A percentile compares a stretch with the other conserved stretches of the same genome.
phyloP scores from a whole-genome alignment of 2,329 filamentous ascomycete species.

The Thermothelomyces thermophilus region DNA sequence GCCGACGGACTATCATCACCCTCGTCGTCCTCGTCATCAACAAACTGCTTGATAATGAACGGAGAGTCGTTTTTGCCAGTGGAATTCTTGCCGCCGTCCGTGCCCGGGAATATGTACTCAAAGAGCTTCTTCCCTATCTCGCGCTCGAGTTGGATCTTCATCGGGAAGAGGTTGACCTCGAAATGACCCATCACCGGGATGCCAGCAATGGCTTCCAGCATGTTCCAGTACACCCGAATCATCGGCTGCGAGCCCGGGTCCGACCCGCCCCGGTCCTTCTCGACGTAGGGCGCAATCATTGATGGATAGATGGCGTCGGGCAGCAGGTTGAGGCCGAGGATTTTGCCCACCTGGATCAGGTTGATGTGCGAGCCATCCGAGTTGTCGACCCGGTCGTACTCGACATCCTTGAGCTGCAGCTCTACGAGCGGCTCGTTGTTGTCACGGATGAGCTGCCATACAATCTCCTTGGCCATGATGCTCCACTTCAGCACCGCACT shows the following conservation, averaged over 20 bases:
- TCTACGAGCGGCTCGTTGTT: conserved; percentile 84
- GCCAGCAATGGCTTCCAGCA: conserved; percentile 95
- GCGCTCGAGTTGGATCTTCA: conserved; percentile 88
- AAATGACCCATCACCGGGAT: conserved; percentile 97
- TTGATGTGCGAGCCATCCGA: conserved; percentile 96
- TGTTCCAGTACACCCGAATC: conserved; percentile 93
- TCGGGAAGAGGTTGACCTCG: conserved; percentile 84
- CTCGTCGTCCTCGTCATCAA: conserved; percentile 44
- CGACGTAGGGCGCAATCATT: conserved; percentile 86
- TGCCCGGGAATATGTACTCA: conserved; percentile 93
- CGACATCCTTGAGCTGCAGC: conserved; percentile 82
- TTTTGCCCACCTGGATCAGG: conserved; percentile 76
- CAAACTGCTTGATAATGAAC: conserved; percentile 44
- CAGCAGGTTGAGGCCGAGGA: conserved; percentile 84
- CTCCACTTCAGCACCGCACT: conserved; percentile 84
- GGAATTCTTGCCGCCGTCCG: conserved; percentile 47
- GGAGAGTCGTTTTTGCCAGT: conserved; percentile 52
- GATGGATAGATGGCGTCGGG: conserved; percentile 89
- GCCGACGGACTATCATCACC: conserved; percentile 37
- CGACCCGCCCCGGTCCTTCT: conserved; percentile 47
- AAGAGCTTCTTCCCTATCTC: conserved; percentile 91
- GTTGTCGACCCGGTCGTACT: conserved; percentile 94
- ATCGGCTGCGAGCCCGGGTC: conserved; percentile 65
- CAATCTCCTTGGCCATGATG: conserved; percentile 88
- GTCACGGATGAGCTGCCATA: conserved; percentile 92